phyloP scores from a whole-genome alignment of 2,329 filamentous ascomycete genomes.

The Pyrenophora seminiperda region DNA sequence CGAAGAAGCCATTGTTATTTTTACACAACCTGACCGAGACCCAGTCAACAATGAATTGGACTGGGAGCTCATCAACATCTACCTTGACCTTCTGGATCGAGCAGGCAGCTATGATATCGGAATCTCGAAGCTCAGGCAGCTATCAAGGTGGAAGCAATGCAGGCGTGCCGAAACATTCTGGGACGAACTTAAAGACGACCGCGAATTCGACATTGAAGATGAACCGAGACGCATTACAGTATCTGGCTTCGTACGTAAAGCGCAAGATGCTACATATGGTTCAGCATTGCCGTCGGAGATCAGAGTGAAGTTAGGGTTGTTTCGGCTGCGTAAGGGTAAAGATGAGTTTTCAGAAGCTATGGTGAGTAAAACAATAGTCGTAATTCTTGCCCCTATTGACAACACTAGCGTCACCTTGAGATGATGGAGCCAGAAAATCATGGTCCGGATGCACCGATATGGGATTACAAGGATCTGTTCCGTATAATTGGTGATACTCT shows the following conservation, averaged over 20 bases:
- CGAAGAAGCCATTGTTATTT: slow-evolving; percentile 55
- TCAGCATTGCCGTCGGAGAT: slow-evolving; percentile 78
- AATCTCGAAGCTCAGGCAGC: slow-evolving; percentile 69
- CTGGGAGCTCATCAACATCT: slow-evolving; percentile 87
- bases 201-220: slow-evolving; percentile 84
- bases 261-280: slow-evolving; percentile 68
- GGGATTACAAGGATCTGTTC: slow-evolving; percentile 78
- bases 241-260: slow-evolving; percentile 63
- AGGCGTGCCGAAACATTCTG: slow-evolving; percentile 76
- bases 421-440: slow-evolving; percentile 70
- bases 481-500: slow-evolving; percentile 70
- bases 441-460: slow-evolving; percentile 57
- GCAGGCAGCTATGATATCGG: slow-evolving; percentile 68
- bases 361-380: slow-evolving; percentile 64
- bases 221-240: slow-evolving; percentile 67
- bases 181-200: slow-evolving; percentile 76
- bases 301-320: slow-evolving; percentile 80
- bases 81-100: slow-evolving; percentile 77
- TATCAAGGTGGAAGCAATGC: slow-evolving; percentile 83
- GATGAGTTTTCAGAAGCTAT: slow-evolving; percentile 71
- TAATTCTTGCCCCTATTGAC: slow-evolving; percentile 43
- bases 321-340: slow-evolving; percentile 73
- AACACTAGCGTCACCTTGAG: slow-evolving; percentile 54
- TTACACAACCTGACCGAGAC: slow-evolving; percentile 52
- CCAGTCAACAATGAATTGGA: slow-evolving; percentile 56